These are phyloP conservation scores for Aureobasidium sp. DNA, from an alignment of 2,329 filamentous ascomycete species.

Conservation along the genomic window DNA sequence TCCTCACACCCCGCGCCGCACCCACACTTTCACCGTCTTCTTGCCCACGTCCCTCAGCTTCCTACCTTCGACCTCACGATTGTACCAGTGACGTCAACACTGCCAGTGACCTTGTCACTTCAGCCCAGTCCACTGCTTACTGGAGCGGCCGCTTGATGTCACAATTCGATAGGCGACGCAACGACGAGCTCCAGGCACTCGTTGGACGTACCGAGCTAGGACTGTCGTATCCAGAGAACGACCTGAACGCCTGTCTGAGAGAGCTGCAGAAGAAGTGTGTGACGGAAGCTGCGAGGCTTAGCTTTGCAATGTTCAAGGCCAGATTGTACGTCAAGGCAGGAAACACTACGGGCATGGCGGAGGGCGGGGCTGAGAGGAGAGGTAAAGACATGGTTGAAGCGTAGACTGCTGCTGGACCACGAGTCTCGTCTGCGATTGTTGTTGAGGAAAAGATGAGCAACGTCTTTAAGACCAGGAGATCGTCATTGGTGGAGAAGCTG, in stretches of 20 bases:
- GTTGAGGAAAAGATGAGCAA: background rate
- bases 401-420: conserved; percentile 1
- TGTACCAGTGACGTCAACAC: background rate
- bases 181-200: background rate
- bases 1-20: background rate
- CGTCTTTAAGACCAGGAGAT: background rate
- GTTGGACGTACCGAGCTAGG: background rate
- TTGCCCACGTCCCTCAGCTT: background rate
- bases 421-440: background rate
- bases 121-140: conserved; percentile 1
- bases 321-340: background rate
- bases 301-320: conserved; percentile 10
- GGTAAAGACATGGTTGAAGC: background rate
- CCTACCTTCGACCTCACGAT: background rate
- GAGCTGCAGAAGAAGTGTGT: conserved; percentile 4
- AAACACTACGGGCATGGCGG: background rate
- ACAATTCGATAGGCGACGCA: conserved; percentile 1
- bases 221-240: background rate
- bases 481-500: background rate
- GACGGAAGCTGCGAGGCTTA: background rate
- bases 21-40: background rate
- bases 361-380: background rate
- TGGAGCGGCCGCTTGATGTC: conserved; percentile 9
- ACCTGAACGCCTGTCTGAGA: background rate
- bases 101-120: background rate